A percentile compares a stretch with the other conserved stretches of the same genome.
Evolutionary conservation across 805 yeast species (phyloP).

Genomic region (Cyberlindnera japonica): DNA sequence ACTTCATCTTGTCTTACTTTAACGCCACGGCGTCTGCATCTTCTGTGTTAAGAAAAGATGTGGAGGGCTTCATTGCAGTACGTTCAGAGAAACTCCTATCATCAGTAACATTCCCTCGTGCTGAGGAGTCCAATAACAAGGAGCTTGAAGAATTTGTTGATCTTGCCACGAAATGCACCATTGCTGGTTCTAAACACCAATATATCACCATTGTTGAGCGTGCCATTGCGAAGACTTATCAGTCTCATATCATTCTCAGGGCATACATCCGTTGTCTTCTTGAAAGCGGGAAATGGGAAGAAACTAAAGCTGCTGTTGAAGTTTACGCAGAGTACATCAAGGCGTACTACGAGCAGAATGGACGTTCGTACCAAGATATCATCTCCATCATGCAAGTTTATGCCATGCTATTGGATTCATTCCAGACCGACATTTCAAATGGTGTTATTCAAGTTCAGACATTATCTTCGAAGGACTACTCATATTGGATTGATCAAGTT

Average conservation of each 20-base stretch:
- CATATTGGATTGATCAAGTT: slow-evolving; percentile 10
- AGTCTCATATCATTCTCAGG: slow-evolving; percentile 34
- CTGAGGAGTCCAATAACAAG: slow-evolving; percentile 33
- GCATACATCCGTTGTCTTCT: slow-evolving; percentile 35
- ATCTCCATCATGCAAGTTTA: slow-evolving; percentile 26
- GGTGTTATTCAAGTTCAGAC: not conserved
- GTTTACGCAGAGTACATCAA: slow-evolving; percentile 41
- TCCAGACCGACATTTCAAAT: not conserved
- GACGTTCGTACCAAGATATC: slow-evolving; percentile 35
- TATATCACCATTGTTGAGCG: slow-evolving; percentile 25
- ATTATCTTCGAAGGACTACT: slow-evolving; percentile 10
- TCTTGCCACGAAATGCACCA: slow-evolving; percentile 18
- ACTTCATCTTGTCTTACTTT: slow-evolving; percentile 17
- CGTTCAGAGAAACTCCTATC: slow-evolving; percentile 21
- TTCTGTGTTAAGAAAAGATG: slow-evolving; percentile 3
- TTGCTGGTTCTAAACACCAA: slow-evolving; percentile 9
- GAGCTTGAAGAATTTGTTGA: slow-evolving; percentile 33
- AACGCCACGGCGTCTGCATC: slow-evolving; percentile 1
- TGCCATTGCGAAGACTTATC: slow-evolving; percentile 44
- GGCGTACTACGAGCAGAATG: slow-evolving; percentile 34
- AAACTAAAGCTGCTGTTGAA: slow-evolving; percentile 33
- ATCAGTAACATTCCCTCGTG: slow-evolving; percentile 40
- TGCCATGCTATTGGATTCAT: slow-evolving; percentile 10
- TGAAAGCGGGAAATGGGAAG: slow-evolving; percentile 17
- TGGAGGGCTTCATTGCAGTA: slow-evolving; percentile 11